Percentiles rank a stretch among this genome's conserved stretches.
These are phyloP conservation scores for Tetracladium marchalianum DNA, from an alignment of 495 filamentous ascomycete genomes.

Conservation along the genomic window DNA sequence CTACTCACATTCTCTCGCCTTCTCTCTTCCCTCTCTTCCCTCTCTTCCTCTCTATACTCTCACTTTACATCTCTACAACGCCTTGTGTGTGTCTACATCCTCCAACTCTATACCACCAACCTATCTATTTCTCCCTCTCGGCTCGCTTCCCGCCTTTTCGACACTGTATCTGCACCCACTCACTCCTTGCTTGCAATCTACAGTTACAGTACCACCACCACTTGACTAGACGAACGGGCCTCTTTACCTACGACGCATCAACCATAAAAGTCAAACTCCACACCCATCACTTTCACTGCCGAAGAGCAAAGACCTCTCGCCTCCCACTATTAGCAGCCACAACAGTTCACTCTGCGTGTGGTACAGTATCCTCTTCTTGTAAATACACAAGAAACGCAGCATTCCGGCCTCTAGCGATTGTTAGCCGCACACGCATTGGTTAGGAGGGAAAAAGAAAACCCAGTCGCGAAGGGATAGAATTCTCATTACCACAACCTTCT, in stretches of 20 bases:
- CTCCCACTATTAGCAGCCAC: constrained; percentile 9
- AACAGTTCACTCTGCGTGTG: constrained; percentile 19
- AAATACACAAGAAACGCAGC: constrained; percentile 10
- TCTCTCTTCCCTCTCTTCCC: constrained; percentile 15
- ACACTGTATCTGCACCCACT: neutral
- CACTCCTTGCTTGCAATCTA: neutral
- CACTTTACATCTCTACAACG: neutral
- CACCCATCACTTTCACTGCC: too few species aligned
- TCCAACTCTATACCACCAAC: neutral
- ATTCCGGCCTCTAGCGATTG: constrained; percentile 1
- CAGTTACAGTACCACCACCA: neutral
- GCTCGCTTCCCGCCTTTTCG: neutral
- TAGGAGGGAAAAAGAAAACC: neutral
- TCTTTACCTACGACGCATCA: too few species aligned
- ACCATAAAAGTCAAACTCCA: too few species aligned
- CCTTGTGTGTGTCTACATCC: neutral
- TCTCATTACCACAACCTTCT: neutral
- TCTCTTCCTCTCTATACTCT: constrained; percentile 5
- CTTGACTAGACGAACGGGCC: too few species aligned
- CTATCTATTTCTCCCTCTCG: neutral
- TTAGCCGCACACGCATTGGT: constrained; percentile 7
- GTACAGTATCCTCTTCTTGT: constrained; percentile 11
- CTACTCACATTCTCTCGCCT: constrained; percentile 5
- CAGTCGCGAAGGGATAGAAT: constrained; percentile 8
- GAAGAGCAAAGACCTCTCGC: neutral